Evolutionary conservation across 2,329 filamentous ascomycete species (phyloP).

Genomic region (Lojkania enalia): DNA sequence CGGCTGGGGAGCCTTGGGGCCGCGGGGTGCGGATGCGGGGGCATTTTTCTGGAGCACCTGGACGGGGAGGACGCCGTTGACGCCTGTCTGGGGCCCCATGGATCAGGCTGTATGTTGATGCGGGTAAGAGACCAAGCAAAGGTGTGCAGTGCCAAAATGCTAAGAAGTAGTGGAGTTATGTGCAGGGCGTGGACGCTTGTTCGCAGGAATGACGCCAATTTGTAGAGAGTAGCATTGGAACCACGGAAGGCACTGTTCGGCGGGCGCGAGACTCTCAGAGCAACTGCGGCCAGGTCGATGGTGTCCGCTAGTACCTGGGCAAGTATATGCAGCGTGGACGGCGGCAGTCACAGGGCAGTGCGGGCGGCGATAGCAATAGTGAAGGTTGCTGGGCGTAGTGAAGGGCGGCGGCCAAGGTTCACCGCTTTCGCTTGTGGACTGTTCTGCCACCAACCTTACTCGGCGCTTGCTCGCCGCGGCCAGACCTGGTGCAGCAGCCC

Average conservation of each 20-base stretch:
- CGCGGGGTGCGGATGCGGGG: constrained; percentile 34
- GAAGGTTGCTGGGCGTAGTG: background rate
- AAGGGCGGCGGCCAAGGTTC: background rate
- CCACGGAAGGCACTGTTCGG: background rate
- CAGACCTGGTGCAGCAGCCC: background rate
- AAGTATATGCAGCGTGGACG: too few species aligned
- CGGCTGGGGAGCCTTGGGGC: constrained; percentile 53
- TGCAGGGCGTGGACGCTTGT: too few species aligned
- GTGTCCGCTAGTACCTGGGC: too few species aligned
- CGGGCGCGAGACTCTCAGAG: background rate
- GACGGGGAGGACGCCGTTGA: constrained; percentile 46
- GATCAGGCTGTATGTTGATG: background rate
- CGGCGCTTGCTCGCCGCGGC: background rate
- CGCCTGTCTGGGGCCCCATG: constrained; percentile 37
- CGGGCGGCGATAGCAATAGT: background rate
- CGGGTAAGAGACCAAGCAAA: background rate
- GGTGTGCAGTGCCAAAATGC: background rate
- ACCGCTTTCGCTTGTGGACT: background rate
- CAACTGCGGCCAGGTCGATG: background rate
- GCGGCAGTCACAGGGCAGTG: too few species aligned
- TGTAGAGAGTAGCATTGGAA: constrained; percentile 20
- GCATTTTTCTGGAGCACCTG: constrained; percentile 42
- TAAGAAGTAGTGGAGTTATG: constrained; percentile 6
- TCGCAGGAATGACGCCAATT: constrained; percentile 13
- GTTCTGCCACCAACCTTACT: background rate